Conservation (phyloP, 148 eudicot species). For the Vaccinium macrocarpon region DNA sequence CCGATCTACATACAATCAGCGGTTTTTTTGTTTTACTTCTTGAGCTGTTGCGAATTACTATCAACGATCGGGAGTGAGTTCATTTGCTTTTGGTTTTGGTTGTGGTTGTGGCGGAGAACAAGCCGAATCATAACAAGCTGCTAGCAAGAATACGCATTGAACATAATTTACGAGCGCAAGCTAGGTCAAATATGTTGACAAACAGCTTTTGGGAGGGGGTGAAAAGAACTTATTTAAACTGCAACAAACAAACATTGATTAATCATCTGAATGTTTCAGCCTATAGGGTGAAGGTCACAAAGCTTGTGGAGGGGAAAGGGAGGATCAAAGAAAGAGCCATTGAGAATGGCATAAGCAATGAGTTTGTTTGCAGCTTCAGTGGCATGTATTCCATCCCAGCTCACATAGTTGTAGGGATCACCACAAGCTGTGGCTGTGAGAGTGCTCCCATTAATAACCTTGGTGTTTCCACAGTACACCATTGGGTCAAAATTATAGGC, state of each 20-base stretch:
- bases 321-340: slow-evolving; percentile 65
- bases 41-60: no score
- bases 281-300: slow-evolving; percentile 59
- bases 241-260: no score
- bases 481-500: slow-evolving; percentile 64
- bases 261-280: slow-evolving; percentile 10
- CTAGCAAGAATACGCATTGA: not conserved
- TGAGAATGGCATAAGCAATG: slow-evolving; percentile 52
- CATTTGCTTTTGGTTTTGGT: no score
- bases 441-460: slow-evolving; percentile 43
- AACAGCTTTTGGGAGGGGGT: not conserved
- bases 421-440: slow-evolving; percentile 61
- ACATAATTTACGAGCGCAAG: not conserved
- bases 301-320: slow-evolving; percentile 55
- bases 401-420: slow-evolving; percentile 71
- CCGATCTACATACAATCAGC: no score
- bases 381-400: slow-evolving; percentile 87
- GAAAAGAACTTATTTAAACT: no score
- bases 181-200: not conserved
- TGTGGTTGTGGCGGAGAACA: no score
- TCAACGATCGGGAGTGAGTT: no score
- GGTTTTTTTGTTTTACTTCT: no score
- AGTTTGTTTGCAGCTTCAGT: slow-evolving; percentile 83
- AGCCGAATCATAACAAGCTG: no score
- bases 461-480: slow-evolving; percentile 76